phyloP scores from a whole-genome alignment of 257 asterid species.

The Oldenlandia corymbosa region DNA sequence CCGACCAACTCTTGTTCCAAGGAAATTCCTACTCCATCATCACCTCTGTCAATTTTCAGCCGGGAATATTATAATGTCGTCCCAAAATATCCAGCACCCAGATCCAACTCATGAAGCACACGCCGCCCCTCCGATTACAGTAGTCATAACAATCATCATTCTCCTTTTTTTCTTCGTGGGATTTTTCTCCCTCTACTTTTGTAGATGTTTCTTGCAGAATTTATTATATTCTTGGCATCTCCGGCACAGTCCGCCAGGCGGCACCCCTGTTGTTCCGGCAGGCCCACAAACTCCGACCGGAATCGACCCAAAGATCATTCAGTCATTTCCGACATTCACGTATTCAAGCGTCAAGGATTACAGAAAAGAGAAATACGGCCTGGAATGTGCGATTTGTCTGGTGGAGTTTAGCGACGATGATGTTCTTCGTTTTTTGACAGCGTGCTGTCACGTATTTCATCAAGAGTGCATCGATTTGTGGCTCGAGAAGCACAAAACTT shows the following conservation, averaged over 20 bases:
- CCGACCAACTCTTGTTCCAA: slow-evolving; percentile 5
- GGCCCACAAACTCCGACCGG: slow-evolving; percentile 26
- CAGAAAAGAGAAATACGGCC: slow-evolving; percentile 55
- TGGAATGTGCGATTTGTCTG: slow-evolving; percentile 90
- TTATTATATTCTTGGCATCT: slow-evolving; percentile 50
- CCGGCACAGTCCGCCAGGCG: slow-evolving; percentile 25
- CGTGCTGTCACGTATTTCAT: slow-evolving; percentile 83
- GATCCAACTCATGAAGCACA: slow-evolving; percentile 20
- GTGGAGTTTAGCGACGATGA: slow-evolving; percentile 55
- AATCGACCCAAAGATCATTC: slow-evolving; percentile 51
- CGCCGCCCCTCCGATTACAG: slow-evolving; percentile 53
- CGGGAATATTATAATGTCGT: too few species aligned
- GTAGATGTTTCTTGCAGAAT: slow-evolving; percentile 63
- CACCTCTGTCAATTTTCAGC: slow-evolving; percentile 15
- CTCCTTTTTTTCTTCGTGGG: slow-evolving; percentile 59
- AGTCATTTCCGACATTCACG: slow-evolving; percentile 61
- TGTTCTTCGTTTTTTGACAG: slow-evolving; percentile 54
- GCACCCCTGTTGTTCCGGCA: slow-evolving; percentile 27
- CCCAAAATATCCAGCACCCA: slow-evolving; percentile 27
- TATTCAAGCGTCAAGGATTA: slow-evolving; percentile 65
- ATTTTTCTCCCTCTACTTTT: slow-evolving; percentile 64
- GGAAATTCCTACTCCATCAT: neutral
- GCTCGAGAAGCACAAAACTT: slow-evolving; percentile 77
- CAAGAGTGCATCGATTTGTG: slow-evolving; percentile 87
- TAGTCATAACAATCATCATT: slow-evolving; percentile 53